phyloP scores from a whole-genome alignment of 345 rosid species.

The Aegle marmelos region DNA sequence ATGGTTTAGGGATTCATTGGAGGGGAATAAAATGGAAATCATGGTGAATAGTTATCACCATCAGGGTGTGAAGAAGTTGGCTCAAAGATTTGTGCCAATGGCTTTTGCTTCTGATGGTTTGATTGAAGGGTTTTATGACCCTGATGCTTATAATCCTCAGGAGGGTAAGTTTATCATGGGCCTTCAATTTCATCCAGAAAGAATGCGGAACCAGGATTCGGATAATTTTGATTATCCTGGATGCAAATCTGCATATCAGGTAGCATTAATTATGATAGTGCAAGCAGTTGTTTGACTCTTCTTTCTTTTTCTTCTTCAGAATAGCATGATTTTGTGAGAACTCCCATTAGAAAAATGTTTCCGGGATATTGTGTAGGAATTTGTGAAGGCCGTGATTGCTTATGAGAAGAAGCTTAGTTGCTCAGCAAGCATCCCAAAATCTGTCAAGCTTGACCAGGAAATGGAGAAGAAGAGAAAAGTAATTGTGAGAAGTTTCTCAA shows the following conservation, averaged over 20 bases:
- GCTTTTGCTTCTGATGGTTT: slow-evolving; percentile 66
- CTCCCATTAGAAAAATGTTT: background rate
- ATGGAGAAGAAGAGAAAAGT: slow-evolving; percentile 35
- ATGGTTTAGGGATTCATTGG: slow-evolving; percentile 55
- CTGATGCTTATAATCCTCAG: slow-evolving; percentile 49
- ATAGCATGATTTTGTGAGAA: background rate
- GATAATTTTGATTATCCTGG: slow-evolving; percentile 58
- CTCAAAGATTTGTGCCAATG: slow-evolving; percentile 52
- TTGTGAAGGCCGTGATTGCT: slow-evolving; percentile 53
- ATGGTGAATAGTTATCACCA: slow-evolving; percentile 71
- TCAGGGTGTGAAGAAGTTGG: slow-evolving; percentile 60
- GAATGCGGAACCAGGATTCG: slow-evolving; percentile 49
- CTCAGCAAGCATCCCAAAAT: slow-evolving; percentile 14
- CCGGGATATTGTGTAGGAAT: slow-evolving; percentile 29
- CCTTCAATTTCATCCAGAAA: slow-evolving; percentile 66
- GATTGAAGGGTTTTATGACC: slow-evolving; percentile 76
- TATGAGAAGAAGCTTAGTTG: slow-evolving; percentile 37
- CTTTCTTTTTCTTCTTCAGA: background rate
- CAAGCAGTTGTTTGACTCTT: background rate
- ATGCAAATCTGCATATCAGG: slow-evolving; percentile 52
- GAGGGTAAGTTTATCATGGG: slow-evolving; percentile 64
- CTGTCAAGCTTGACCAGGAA: slow-evolving; percentile 23
- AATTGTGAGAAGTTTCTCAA: slow-evolving; percentile 42
- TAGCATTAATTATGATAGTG: background rate
- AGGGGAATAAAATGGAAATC: slow-evolving; percentile 47